Conservation (phyloP, 495 filamentous ascomycete genomes). For the Neurospora sp. region DNA sequence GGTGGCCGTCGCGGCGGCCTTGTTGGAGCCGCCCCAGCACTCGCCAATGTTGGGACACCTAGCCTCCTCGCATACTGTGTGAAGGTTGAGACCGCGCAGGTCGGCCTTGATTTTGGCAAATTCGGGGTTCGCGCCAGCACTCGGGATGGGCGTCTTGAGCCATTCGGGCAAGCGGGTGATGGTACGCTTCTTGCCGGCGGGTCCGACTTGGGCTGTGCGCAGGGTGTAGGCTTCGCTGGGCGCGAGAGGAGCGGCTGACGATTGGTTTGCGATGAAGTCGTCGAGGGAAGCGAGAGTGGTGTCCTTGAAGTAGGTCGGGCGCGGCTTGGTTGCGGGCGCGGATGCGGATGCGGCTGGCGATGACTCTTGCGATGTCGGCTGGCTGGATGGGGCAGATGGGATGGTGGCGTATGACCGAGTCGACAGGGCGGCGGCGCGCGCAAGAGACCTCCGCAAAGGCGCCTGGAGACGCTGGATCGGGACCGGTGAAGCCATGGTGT, state of each 20-base stretch:
- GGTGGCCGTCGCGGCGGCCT: constrained; percentile 85
- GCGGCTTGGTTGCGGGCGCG: constrained; percentile 17
- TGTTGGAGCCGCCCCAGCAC: constrained; percentile 89
- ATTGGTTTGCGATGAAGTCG: constrained; percentile 59
- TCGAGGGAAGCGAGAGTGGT: constrained; percentile 76
- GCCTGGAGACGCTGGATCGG: constrained; percentile 23
- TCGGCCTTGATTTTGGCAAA: constrained; percentile 92
- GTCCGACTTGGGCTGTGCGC: constrained; percentile 70
- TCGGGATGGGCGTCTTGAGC: constrained; percentile 92
- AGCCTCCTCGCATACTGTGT: constrained; percentile 97
- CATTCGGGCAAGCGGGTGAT: constrained; percentile 87
- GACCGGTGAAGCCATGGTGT: constrained; percentile 19
- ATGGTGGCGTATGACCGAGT: constrained; percentile 23
- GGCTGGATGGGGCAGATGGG: constrained; percentile 11
- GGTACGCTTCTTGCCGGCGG: constrained; percentile 69
- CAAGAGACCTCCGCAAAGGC: constrained; percentile 22
- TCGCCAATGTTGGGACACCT: constrained; percentile 95
- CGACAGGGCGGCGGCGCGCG: constrained; percentile 12
- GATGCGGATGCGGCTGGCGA: constrained; percentile 2
- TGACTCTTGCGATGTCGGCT: constrained; percentile 4
- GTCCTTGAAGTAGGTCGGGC: constrained; percentile 70
- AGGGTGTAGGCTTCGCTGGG: constrained; percentile 54
- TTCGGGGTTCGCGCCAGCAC: constrained; percentile 54
- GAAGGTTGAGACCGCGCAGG: constrained; percentile 76
- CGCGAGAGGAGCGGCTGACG: constrained; percentile 30